Evolutionary conservation across 768 basidiomycete genomes (phyloP), one percentile per base, ranked within the genome.

Genomic region (Rhodosporidiobolus odoratus): DNA sequence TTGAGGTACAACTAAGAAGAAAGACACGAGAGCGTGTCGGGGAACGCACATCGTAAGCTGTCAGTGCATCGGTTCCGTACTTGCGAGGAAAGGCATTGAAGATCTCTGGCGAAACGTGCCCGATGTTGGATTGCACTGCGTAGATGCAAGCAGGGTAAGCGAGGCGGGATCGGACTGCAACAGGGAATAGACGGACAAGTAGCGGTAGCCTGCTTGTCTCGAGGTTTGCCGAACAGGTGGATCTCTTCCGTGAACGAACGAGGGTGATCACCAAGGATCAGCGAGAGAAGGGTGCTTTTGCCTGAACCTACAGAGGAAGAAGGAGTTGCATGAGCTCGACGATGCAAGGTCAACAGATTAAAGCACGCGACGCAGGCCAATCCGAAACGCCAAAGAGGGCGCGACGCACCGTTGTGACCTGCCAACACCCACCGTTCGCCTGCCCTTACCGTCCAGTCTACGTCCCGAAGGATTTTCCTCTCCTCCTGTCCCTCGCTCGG

Each of bases 181-280:
- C 12, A 30, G 35, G 7, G 25, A 27, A 12, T 9, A 25, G 17
- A 21, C 65, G 58, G 38, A 59, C 73, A 48, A 4, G 68, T 74
- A 2, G 88, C 83, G 0, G 91, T 94, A 0, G 95, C 84, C 57
- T 87, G 86, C 4, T 81, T 80, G 17, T 83, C 79, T 10, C 92
- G 87, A 5, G 87, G 87, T 37, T 82, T 81, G 53, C 83, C 82
- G 74, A 91, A 88, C 69, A 91, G 83, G 17, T 77, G 76, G 25
- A 91, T 82, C 66, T 83, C 71, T 77, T 91, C 90, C 8, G 87
- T 88, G 81, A 89, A 98, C 1, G 95, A 97, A 71, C 92, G 91
- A 0, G 95, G 95, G 79, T 98, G 95, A 78, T 95, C 92, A 34
- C 95, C 95, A 0, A 92, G 92, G 47, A 99, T 81, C 38, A 97